Evolutionary conservation across 805 yeast genomes (phyloP), one percentile per base, ranked within the genome.

Genomic region (Saturnispora mendoncae): DNA sequence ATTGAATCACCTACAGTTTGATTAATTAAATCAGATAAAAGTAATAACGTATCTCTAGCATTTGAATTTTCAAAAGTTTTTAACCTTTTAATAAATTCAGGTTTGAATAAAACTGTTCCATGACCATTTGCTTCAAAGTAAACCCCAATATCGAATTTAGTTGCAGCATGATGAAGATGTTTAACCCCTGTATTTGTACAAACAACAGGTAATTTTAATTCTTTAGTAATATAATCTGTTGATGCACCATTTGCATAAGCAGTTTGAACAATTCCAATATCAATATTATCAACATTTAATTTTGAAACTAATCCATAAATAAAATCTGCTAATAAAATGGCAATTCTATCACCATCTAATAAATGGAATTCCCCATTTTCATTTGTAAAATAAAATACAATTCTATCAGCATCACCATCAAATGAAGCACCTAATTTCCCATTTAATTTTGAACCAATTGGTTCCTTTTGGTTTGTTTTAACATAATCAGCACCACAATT

Each of bases 91-190:
- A 76, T 45, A 38, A 68, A 74, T 12, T 64, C 58, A 1, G 75
- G 69, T 4, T 84, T 76, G 57, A 92, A 92, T 17, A 86, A 68
- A 6, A 90, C 94, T 0, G 98, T 92, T 12, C 98, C 98, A 57
- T 92, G 98, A n/a, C 98, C 98, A 58, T 92, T 92, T 41, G 98
- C 98, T 66, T 92, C 98, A 53, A 92, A 92, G 63, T 92, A 92
- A 13, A 92, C 79, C 20, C 98, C 98, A 46, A 90, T 72, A 54
- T 87, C 97, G 55, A 74, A 92, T 33, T 76, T 71, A 45, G 72
- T 76, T 1, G 94, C 92, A 38, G 87, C 94, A 55, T 90, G 97
- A 58, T 92, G 98, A 48, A 92, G 67, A 64, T 92, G 95, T 62
- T 92, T 92, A 27, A 92, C 98, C 30, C 98, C 98, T 2, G 98